A percentile compares a stretch with the other conserved stretches of the same genome.
phyloP scores from a whole-genome alignment of 2,329 filamentous ascomycete species.

The Grosmannia serpens region DNA sequence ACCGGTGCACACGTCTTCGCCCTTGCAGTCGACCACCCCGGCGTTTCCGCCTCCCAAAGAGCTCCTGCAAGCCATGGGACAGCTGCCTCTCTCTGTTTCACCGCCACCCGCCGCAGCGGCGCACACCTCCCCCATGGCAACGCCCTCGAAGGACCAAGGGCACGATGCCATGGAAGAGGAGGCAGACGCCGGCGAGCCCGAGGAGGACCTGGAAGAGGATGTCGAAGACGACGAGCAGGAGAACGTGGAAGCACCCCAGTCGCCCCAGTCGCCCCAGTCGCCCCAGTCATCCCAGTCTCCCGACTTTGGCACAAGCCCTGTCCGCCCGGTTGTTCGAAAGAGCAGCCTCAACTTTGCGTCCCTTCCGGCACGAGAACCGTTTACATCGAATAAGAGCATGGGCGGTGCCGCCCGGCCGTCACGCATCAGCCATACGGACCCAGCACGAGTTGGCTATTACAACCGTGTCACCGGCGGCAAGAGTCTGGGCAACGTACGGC shows the following conservation, averaged over 20 bases:
- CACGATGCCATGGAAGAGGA: not conserved
- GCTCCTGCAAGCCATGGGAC: slow-evolving; percentile 8
- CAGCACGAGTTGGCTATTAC: slow-evolving; percentile 60
- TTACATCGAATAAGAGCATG: slow-evolving; percentile 74
- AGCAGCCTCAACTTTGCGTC: slow-evolving; percentile 93
- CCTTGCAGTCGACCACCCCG: slow-evolving; percentile 11
- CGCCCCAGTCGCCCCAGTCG: no score
- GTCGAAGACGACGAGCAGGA: no score
- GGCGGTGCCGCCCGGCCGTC: slow-evolving; percentile 51
- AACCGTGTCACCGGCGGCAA: slow-evolving; percentile 62
- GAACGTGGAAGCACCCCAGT: no score
- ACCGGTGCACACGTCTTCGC: slow-evolving; percentile 2
- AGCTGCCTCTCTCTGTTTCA: not conserved
- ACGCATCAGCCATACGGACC: slow-evolving; percentile 67
- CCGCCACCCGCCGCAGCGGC: slow-evolving; percentile 1
- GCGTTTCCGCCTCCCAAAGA: slow-evolving; percentile 10
- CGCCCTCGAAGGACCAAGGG: not conserved
- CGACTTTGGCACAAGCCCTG: slow-evolving; percentile 40
- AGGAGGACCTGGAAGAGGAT: not conserved
- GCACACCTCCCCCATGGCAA: slow-evolving; percentile 1
- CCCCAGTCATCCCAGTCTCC: not conserved
- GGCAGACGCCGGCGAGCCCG: not conserved
- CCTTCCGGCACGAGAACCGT: slow-evolving; percentile 78
- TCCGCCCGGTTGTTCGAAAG: slow-evolving; percentile 71
- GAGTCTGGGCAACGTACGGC: slow-evolving; percentile 45